phyloP scores from a whole-genome alignment of 2,329 filamentous ascomycete genomes.

The Apiospora koreana region DNA sequence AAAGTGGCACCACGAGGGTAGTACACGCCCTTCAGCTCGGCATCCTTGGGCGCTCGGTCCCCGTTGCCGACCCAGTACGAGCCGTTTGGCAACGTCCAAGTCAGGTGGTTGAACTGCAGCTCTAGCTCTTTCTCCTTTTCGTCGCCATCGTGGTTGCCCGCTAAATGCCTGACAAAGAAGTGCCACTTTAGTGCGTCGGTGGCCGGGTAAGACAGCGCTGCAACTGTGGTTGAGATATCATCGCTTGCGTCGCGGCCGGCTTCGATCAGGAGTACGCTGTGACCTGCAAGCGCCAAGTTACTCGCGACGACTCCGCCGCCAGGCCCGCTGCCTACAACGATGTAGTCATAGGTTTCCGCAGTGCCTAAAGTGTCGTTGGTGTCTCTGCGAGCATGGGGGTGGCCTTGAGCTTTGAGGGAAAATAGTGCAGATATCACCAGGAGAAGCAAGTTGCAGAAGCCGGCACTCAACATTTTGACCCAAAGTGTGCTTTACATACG shows the following conservation, averaged over 20 bases:
- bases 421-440: neutral
- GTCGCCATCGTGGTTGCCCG: conserved; percentile 28
- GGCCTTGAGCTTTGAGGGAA: neutral
- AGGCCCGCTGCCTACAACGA: conserved; percentile 53
- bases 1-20: conserved; percentile 30
- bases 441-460: neutral
- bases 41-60: conserved; percentile 22
- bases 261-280: conserved; percentile 54
- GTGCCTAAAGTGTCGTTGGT: neutral
- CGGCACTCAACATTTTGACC: neutral
- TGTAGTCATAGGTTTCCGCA: conserved; percentile 14
- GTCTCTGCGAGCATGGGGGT: neutral
- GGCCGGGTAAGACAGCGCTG: conserved; percentile 35
- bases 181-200: conserved; percentile 47
- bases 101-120: conserved; percentile 28
- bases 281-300: conserved; percentile 50
- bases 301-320: conserved; percentile 52
- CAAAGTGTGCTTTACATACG: no score
- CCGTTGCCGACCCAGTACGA: conserved; percentile 21
- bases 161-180: conserved; percentile 55
- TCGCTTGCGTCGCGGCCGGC: conserved; percentile 49
- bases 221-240: conserved; percentile 22
- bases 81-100: conserved; percentile 22
- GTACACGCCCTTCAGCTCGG: conserved; percentile 26
- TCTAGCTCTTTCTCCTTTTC: conserved; percentile 47